These are phyloP conservation scores for Tilletia horrida DNA, from an alignment of 1,284 basidiomycete genomes.

Conservation along the genomic window DNA sequence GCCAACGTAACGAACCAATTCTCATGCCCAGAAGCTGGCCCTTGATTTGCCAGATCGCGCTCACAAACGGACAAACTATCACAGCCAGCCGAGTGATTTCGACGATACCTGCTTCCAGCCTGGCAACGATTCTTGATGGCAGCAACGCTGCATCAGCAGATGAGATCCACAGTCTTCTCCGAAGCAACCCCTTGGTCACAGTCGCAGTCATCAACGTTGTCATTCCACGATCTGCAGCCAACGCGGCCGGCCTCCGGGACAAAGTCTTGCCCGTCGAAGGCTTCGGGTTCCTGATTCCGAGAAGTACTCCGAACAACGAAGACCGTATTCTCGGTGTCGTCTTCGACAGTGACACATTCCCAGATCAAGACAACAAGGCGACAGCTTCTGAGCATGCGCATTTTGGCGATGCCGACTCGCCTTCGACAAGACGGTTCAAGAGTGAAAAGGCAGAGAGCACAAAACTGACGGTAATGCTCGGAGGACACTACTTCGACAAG, in stretches of 20 bases:
- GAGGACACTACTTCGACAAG: slow-evolving; percentile 62
- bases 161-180: slow-evolving; percentile 23
- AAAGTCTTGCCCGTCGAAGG: slow-evolving; percentile 71
- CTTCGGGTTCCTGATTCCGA: slow-evolving; percentile 90
- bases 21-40: no score
- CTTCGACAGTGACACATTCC: slow-evolving; percentile 63
- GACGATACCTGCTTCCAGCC: slow-evolving; percentile 33
- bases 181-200: slow-evolving; percentile 52
- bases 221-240: slow-evolving; percentile 26
- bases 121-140: slow-evolving; percentile 29
- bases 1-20: background rate
- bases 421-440: slow-evolving; percentile 20
- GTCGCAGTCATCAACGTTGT: slow-evolving; percentile 49
- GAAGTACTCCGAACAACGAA: slow-evolving; percentile 63
- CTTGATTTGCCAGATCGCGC: background rate
- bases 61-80: slow-evolving; percentile 22
- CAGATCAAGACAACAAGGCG: slow-evolving; percentile 35
- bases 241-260: slow-evolving; percentile 48
- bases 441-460: slow-evolving; percentile 29
- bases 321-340: slow-evolving; percentile 59
- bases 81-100: slow-evolving; percentile 56
- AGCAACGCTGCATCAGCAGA: slow-evolving; percentile 36
- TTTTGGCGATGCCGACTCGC: slow-evolving; percentile 20
- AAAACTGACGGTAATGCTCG: slow-evolving; percentile 88
- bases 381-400: background rate